These are phyloP conservation scores for Sarocladium kiliense DNA, from an alignment of 2,329 filamentous ascomycete species.

Conservation along the genomic window DNA sequence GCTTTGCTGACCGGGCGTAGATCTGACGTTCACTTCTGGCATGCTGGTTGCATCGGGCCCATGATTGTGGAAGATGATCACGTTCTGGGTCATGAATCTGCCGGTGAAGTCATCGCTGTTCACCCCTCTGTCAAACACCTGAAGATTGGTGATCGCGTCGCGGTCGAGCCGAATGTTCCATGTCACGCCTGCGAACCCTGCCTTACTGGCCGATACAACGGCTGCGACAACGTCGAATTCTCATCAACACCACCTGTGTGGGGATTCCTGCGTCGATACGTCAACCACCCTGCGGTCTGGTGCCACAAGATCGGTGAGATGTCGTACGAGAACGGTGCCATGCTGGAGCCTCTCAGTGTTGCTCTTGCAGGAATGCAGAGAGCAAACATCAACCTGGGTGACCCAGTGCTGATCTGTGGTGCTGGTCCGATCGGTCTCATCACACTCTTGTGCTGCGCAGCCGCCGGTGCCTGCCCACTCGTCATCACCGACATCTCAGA, in stretches of 20 bases:
- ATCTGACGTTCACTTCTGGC: slow-evolving; percentile 97
- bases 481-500: slow-evolving; percentile 95
- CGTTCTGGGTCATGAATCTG: slow-evolving; percentile 91
- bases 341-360: slow-evolving; percentile 87
- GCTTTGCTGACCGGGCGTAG: slow-evolving; percentile 35
- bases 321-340: slow-evolving; percentile 84
- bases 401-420: slow-evolving; percentile 83
- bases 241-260: slow-evolving; percentile 85
- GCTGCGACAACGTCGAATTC: slow-evolving; percentile 81
- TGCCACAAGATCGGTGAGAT: slow-evolving; percentile 94
- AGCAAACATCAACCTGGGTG: slow-evolving; percentile 74
- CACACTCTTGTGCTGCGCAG: slow-evolving; percentile 75
- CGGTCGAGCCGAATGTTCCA: slow-evolving; percentile 90
- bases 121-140: slow-evolving; percentile 75
- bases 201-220: slow-evolving; percentile 90
- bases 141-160: slow-evolving; percentile 83
- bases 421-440: slow-evolving; percentile 93
- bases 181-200: slow-evolving; percentile 89
- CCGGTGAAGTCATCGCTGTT: slow-evolving; percentile 75
- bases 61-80: slow-evolving; percentile 90
- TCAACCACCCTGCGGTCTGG: slow-evolving; percentile 91
- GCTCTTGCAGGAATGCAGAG: slow-evolving; percentile 84
- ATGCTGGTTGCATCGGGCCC: slow-evolving; percentile 87
- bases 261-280: slow-evolving; percentile 83
- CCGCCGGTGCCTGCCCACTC: slow-evolving; percentile 83